Evolutionary conservation across 1,284 basidiomycete species (phyloP).

Genomic region (Anthracocystis setariae): DNA sequence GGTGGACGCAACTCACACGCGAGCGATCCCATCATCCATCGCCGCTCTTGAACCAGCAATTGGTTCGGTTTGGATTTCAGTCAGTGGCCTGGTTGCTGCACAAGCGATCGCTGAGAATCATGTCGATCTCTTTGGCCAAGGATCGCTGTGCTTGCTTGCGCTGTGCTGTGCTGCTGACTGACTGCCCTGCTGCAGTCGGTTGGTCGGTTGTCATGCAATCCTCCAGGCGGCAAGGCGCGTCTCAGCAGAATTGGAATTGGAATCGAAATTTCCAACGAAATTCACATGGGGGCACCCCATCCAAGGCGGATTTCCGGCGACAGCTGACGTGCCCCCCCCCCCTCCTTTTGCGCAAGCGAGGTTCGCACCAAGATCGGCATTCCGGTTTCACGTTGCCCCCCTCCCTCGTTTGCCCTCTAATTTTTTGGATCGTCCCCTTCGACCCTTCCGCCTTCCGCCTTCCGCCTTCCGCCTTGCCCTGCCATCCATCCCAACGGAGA

Average conservation of each 20-base stretch:
- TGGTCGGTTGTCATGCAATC: constrained; percentile 3
- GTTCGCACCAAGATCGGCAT: constrained; percentile 24
- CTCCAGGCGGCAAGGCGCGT: constrained; percentile 4
- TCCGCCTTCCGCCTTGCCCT: too few species aligned
- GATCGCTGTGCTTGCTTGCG: constrained; percentile 2
- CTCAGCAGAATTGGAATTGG: constrained; percentile 3
- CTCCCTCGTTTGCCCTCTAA: not conserved
- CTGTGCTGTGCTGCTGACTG: too few species aligned
- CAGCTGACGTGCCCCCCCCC: not conserved
- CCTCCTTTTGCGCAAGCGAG: constrained; percentile 11
- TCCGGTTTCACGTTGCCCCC: not conserved
- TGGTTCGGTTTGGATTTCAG: too few species aligned
- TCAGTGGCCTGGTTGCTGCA: too few species aligned
- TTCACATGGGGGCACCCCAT: not conserved
- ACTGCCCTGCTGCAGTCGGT: too few species aligned
- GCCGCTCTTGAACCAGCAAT: too few species aligned
- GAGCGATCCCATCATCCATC: too few species aligned
- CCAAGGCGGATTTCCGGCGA: constrained; percentile 25
- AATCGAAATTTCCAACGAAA: constrained; percentile 5
- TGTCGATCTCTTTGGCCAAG: constrained; percentile 18
- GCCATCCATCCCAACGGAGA: too few species aligned
- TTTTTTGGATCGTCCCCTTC: too few species aligned
- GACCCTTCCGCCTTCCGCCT: too few species aligned
- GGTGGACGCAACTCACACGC: too few species aligned
- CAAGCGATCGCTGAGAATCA: constrained; percentile 18